Evolutionary conservation across 2,329 filamentous ascomycete species (phyloP), one percentile per base, ranked within the genome.

Genomic region (Endocalyx cinctus): DNA sequence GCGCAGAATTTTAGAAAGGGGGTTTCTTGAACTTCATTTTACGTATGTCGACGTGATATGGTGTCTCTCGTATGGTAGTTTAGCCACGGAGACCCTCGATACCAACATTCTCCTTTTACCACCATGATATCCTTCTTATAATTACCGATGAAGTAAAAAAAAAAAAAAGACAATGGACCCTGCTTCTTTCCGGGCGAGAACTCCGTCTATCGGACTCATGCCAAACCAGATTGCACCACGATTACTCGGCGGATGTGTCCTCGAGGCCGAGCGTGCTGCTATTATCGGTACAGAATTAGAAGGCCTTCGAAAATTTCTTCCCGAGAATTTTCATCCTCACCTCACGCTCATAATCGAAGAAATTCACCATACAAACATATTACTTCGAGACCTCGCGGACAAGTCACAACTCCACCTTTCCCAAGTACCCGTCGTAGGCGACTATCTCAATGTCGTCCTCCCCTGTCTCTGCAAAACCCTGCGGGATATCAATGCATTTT

Each of bases 391-490:
- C 33, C 57, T 81, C 12, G 69, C 69, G 28, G 72, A 79, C 39
- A 62, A 69, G 23, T 70, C 72, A 16, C 69, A 72, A 31, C 55
- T 74, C 17, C 67, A 79, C 46, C 54, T 64, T 32, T 51, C 60
- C 16, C 67, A 73, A 13, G 59, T 77, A 6, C 64, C 67, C 1
- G 54, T 72, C 12, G 62, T 79, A 17, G 52, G 73, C 20, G 67
- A 75, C 47, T 70, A 79, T 46, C 64, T 81, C 29, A 67, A 73
- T 36, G 60, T 77, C 37, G 45, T 79, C 12, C 59, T 81, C 3
- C 76, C 76, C 1, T 77, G 74, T 35, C 57, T 80, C 13, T 64
- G 62, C 33, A 66, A 60, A 35, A 71, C 70, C 1, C 52, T 81
- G 12, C 53, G 62, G 26, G 74, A 79, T 39, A 79, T 81, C 42